Evolutionary conservation across 176 grass and related monocot genomes (phyloP), one percentile per base, ranked within the genome.

Genomic region (Alopecurus myosuroides): DNA sequence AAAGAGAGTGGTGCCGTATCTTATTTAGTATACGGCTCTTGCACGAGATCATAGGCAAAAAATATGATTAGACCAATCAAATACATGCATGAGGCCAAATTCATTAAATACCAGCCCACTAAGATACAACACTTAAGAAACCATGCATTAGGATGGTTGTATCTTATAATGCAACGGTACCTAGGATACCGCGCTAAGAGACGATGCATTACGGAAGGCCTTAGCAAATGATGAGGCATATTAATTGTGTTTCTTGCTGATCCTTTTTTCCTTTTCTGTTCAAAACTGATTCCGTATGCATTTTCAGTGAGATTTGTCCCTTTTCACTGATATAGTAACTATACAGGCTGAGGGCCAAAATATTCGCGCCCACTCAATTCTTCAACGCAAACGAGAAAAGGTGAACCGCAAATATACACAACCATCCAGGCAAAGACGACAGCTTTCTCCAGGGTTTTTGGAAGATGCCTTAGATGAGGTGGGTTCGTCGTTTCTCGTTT

Each of bases 401-500:
- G 93, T 94, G 56, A 95, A 46, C 56, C 91, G 76, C 60, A 98
- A 99, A 70, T 99, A 99, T 85, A 79, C 81, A 77, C 87, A 94
- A 60, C 80, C 89, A 74, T 60, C 56, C 62, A 89, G 86, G 67
- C 89, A 76, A 87, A 89, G 93, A 87, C 53, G 88, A 6, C 84
- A 91, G 33, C 85, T 99, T 69, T 90, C 97, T 85, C 97, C 97
- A 33, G 89, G 88, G 37, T 96, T 90, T 77, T 88, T 96, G 57
- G 97, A 99, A 82, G 97, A 96, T 19, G 97, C 89, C 45, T 46
- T 92, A 85, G 89, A 99, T 89, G 93, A 99, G 93, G 97, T 96
- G 8, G 26, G 75, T 65, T 57, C 72, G 77, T 90, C 26, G 31
- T 60, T 77, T 58, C 19, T 88, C 40, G n/a, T 77, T 86, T 82